Percentiles rank a stretch among this genome's conserved stretches.
Conservation (phyloP, 169 alveolate species). For the Fabrea salina region DNA sequence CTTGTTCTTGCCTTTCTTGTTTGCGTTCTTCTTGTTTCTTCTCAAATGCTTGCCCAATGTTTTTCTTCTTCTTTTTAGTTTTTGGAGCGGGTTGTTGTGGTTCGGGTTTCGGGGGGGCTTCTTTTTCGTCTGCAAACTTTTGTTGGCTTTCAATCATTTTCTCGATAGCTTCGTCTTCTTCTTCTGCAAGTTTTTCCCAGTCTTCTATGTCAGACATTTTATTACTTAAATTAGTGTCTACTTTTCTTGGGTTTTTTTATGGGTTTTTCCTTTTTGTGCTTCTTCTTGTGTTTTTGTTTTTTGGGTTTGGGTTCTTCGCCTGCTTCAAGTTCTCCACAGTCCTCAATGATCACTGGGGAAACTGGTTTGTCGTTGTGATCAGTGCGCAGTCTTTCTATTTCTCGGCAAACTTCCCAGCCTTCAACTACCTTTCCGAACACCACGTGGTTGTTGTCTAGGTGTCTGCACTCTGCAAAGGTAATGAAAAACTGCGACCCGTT, state of each 20-base stretch:
- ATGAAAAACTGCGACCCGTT: conserved; percentile 94
- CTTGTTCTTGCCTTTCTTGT: not conserved
- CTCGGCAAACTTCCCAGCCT: conserved; percentile 50
- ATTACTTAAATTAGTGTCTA: not conserved
- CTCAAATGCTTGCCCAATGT: conserved; percentile 2
- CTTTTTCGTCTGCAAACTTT: not conserved
- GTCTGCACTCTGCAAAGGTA: conserved; percentile 84
- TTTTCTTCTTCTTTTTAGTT: not conserved
- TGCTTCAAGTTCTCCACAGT: conserved; percentile 29
- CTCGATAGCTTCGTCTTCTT: not conserved
- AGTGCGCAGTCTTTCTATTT: conserved; percentile 34
- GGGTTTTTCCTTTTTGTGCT: too few species aligned
- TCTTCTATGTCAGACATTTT: not conserved
- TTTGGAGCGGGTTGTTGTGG: not conserved
- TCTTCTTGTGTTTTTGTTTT: too few species aligned
- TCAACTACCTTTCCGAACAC: conserved; percentile 75
- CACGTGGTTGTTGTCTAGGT: conserved; percentile 85
- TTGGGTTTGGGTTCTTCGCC: too few species aligned
- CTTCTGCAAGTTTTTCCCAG: conserved; percentile 6
- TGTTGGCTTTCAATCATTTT: not conserved
- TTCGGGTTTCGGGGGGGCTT: not conserved
- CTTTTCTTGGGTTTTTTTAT: too few species aligned
- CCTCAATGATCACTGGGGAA: not conserved
- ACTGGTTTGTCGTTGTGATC: not conserved
- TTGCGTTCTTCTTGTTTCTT: not conserved